Percentiles rank a stretch among this genome's conserved stretches.
Evolutionary conservation across 2,329 filamentous ascomycete species (phyloP).

Genomic region (Nigrograna mackinnonii): DNA sequence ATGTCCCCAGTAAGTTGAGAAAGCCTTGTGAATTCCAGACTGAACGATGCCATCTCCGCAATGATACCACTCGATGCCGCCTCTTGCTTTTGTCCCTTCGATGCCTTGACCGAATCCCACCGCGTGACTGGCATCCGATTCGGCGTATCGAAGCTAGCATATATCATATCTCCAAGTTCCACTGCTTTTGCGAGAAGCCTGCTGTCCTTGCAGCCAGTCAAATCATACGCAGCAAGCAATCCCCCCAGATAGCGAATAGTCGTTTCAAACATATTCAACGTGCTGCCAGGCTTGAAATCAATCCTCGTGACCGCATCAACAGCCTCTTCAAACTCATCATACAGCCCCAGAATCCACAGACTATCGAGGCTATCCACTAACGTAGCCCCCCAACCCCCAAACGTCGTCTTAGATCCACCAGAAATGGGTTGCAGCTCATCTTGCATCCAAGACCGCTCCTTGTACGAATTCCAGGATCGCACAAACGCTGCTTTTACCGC

Average conservation of each 20-base stretch:
- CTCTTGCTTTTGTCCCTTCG: conserved; percentile 30
- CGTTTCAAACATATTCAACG: conserved; percentile 69
- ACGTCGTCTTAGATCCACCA: conserved; percentile 70
- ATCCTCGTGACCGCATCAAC: conserved; percentile 59
- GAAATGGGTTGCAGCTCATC: conserved; percentile 80
- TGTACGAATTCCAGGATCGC: conserved; percentile 80
- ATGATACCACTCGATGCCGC: conserved; percentile 41
- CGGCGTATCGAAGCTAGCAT: conserved; percentile 67
- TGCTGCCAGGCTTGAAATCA: conserved; percentile 56
- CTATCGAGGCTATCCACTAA: conserved; percentile 74
- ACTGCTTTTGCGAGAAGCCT: conserved; percentile 61
- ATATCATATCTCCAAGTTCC: conserved; percentile 65
- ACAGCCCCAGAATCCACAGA: conserved; percentile 70
- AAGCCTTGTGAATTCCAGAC: conserved; percentile 48
- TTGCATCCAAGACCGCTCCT: conserved; percentile 75
- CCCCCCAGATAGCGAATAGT: conserved; percentile 72
- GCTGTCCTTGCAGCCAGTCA: conserved; percentile 55
- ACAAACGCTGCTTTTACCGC: conserved; percentile 73
- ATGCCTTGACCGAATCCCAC: conserved; percentile 19
- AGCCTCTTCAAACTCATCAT: conserved; percentile 64
- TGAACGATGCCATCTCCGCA: conserved; percentile 48
- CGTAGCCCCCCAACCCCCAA: conserved; percentile 88
- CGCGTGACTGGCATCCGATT: conserved; percentile 62
- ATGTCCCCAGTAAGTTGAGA: conserved; percentile 48
- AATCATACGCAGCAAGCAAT: conserved; percentile 66